These are phyloP conservation scores for Fusarium sp. DNA, from an alignment of 2,329 filamentous ascomycete species.

Conservation along the genomic window DNA sequence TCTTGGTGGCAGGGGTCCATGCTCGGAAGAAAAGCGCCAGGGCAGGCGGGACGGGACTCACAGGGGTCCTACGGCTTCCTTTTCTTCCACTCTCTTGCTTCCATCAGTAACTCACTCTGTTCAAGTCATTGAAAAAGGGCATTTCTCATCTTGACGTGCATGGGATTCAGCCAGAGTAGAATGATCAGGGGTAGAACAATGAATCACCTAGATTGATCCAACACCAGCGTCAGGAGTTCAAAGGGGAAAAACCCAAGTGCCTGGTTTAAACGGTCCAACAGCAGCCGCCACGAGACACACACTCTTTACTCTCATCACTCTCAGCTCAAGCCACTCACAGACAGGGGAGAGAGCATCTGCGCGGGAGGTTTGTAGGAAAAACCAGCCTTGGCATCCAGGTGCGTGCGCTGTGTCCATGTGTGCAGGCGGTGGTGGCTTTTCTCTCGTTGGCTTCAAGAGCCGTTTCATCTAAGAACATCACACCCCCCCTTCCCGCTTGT, in stretches of 20 bases:
- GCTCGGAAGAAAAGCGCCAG: background rate
- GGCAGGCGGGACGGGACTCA: background rate
- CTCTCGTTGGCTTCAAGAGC: slow-evolving; percentile 23
- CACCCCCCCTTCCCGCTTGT: background rate
- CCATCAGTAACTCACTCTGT: background rate
- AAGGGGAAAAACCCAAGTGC: background rate
- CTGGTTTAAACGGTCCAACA: slow-evolving; percentile 12
- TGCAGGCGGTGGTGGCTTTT: slow-evolving; percentile 7
- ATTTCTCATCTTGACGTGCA: slow-evolving; percentile 11
- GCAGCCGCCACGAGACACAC: slow-evolving; percentile 21
- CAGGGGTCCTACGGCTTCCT: slow-evolving; percentile 18
- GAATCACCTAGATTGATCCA: background rate
- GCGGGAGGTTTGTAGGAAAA: background rate
- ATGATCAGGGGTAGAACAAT: background rate
- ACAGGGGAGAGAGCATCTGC: background rate
- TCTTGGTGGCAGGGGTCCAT: slow-evolving; percentile 6
- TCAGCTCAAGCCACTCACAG: slow-evolving; percentile 14
- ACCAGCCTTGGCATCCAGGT: slow-evolving; percentile 24
- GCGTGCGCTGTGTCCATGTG: background rate
- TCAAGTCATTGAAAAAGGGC: slow-evolving; percentile 28
- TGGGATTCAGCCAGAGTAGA: background rate
- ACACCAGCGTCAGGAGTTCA: background rate
- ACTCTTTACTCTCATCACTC: background rate
- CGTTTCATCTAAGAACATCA: slow-evolving; percentile 28
- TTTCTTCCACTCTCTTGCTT: slow-evolving; percentile 10